A percentile compares a stretch with the other conserved stretches of the same genome.
Conservation (phyloP, 345 rosid species). For the Punica granatum region DNA sequence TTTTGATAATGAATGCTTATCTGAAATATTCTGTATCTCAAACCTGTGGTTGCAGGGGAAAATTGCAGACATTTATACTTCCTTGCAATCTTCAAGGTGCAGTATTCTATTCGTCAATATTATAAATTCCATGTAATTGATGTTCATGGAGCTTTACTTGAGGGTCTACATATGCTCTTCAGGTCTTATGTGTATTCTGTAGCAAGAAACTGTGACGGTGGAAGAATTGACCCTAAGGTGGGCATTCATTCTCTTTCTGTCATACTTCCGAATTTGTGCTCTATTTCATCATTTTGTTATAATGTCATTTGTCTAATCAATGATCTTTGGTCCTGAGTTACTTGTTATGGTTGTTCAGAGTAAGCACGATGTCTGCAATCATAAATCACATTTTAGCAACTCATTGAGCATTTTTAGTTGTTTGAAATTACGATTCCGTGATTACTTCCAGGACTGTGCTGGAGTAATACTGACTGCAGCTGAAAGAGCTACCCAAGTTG, state of each 20-base stretch:
- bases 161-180: constrained; percentile 18
- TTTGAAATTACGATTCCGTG: background rate
- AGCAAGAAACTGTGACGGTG: constrained; percentile 75
- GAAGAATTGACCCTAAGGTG: constrained; percentile 75
- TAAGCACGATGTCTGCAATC: background rate
- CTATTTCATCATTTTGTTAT: background rate
- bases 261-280: background rate
- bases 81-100: constrained; percentile 86
- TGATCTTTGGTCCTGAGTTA: background rate
- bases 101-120: background rate
- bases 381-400: no score
- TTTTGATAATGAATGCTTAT: constrained; percentile 1
- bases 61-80: constrained; percentile 87
- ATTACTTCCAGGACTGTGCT: constrained; percentile 69
- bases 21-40: constrained; percentile 4
- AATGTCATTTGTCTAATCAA: background rate
- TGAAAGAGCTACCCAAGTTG: constrained; percentile 93
- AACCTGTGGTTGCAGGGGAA: constrained; percentile 58
- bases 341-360: background rate
- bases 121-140: background rate
- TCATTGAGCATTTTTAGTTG: background rate
- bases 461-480: constrained; percentile 90
- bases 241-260: background rate
- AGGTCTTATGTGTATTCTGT: constrained; percentile 86
- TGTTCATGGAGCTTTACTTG: background rate